These are phyloP conservation scores for Zasmidium angulare DNA, from an alignment of 2,329 filamentous ascomycete genomes.

Conservation along the genomic window DNA sequence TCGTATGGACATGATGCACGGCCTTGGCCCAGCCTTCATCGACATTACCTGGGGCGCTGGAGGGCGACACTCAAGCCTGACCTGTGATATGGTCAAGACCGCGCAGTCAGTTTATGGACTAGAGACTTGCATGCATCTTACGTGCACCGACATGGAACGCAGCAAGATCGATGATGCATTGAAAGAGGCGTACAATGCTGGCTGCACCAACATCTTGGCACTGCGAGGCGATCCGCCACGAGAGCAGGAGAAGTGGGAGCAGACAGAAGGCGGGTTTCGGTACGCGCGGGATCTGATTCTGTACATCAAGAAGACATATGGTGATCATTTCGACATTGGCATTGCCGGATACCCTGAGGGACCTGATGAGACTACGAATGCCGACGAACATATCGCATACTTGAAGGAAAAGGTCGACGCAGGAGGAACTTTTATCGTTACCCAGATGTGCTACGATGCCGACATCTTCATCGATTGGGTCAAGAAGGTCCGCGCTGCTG, in stretches of 20 bases:
- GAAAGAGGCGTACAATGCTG: conserved; percentile 83
- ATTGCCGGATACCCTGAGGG: conserved; percentile 97
- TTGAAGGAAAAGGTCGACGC: conserved; percentile 97
- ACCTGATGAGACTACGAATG: conserved; percentile 86
- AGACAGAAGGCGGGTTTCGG: conserved; percentile 74
- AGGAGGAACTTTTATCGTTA: conserved; percentile 90
- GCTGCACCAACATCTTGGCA: conserved; percentile 95
- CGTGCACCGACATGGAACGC: conserved; percentile 95
- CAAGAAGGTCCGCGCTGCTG: conserved; percentile 76
- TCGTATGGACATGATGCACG: conserved; percentile 98
- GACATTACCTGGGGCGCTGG: conserved; percentile 99
- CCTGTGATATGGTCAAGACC: conserved; percentile 95
- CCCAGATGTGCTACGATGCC: conserved; percentile 99
- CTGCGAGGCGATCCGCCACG: conserved; percentile 89
- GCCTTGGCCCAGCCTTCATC: conserved; percentile 90
- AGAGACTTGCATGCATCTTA: conserved; percentile 98
- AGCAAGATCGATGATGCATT: conserved; percentile 89
- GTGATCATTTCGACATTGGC: conserved; percentile 93
- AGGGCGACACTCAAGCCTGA: conserved; percentile 84
- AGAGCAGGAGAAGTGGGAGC: conserved; percentile 92
- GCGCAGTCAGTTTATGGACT: conserved; percentile 93
- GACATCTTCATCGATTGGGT: conserved; percentile 95
- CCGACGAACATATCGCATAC: conserved; percentile 82
- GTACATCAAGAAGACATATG: conserved; percentile 76
- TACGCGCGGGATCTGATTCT: conserved; percentile 90